These are phyloP conservation scores for Pythium diclinum DNA, from an alignment of 352 stramenopile species.

Conservation along the genomic window DNA sequence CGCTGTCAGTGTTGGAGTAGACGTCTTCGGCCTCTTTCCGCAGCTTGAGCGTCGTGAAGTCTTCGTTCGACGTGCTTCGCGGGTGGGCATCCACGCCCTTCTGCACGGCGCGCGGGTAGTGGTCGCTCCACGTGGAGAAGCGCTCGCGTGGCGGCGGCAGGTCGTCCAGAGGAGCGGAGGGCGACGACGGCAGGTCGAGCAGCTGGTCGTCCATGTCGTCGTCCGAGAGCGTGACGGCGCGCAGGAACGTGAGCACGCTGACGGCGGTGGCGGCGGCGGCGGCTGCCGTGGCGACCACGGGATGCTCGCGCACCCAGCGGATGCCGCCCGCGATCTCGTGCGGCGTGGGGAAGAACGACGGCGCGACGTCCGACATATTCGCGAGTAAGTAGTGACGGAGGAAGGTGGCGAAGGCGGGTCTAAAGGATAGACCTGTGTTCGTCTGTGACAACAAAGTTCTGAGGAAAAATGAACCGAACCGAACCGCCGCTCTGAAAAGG, in stretches of 20 bases:
- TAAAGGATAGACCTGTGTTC: not conserved
- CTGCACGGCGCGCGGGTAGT: constrained; percentile 18
- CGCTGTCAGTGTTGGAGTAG: constrained; percentile 65
- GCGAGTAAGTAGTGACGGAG: not conserved
- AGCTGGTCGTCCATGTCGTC: constrained; percentile 18
- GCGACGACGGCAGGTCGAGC: not conserved
- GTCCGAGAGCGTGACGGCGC: constrained; percentile 11
- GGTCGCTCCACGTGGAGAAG: constrained; percentile 32
- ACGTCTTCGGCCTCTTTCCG: constrained; percentile 40
- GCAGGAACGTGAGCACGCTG: constrained; percentile 64
- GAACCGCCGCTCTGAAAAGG: constrained; percentile 17
- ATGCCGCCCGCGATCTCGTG: constrained; percentile 73
- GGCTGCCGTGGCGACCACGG: constrained; percentile 64
- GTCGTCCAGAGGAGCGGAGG: constrained; percentile 5
- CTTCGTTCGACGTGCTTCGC: constrained; percentile 10
- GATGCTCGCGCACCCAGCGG: constrained; percentile 70
- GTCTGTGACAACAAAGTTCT: constrained; percentile 23
- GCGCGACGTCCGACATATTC: constrained; percentile 58
- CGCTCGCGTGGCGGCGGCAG: constrained; percentile 21
- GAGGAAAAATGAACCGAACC: constrained; percentile 20
- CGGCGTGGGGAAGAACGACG: constrained; percentile 79
- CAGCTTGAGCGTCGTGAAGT: constrained; percentile 21
- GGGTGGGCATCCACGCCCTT: not conserved
- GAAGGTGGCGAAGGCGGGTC: not conserved
- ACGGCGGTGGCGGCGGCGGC: constrained; percentile 65